Evolutionary conservation across 257 asterid genomes (phyloP).

Genomic region (Penstemon davidsonii): DNA sequence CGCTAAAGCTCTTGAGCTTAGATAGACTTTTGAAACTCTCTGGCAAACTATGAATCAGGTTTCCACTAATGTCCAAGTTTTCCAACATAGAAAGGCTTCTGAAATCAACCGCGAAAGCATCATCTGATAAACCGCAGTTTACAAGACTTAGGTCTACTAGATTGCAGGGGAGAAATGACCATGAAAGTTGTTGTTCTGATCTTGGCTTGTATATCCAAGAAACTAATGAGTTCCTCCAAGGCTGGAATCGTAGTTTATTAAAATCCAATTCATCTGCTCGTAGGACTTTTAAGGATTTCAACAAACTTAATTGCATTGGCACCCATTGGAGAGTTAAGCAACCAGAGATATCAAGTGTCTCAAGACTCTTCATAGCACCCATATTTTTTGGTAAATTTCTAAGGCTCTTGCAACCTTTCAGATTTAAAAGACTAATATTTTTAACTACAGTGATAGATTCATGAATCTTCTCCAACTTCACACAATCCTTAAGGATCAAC

Average conservation of each 20-base stretch:
- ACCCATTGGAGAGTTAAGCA: too few species aligned
- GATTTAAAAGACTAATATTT: constrained; percentile 14
- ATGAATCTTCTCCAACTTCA: constrained; percentile 25
- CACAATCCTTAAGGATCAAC: constrained; percentile 24
- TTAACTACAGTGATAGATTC: constrained; percentile 21
- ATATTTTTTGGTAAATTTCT: constrained; percentile 22
- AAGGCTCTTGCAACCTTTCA: constrained; percentile 21
- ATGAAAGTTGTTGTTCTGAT: not conserved
- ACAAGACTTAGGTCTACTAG: constrained; percentile 24
- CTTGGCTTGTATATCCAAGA: constrained; percentile 21
- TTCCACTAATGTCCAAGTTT: constrained; percentile 21
- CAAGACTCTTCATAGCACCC: constrained; percentile 18
- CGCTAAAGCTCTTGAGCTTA: too few species aligned
- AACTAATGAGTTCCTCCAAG: not conserved
- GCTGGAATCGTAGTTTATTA: not conserved
- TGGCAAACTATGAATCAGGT: not conserved
- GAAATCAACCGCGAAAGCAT: constrained; percentile 1
- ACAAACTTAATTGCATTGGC: too few species aligned
- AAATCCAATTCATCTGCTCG: constrained; percentile 12
- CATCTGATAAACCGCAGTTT: constrained; percentile 25
- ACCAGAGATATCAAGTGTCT: not conserved
- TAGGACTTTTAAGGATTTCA: too few species aligned
- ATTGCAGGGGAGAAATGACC: constrained; percentile 21
- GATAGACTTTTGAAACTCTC: too few species aligned
- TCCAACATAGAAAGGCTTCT: too few species aligned